Evolutionary conservation across 495 filamentous ascomycete genomes (phyloP).

Genomic region (Penicillium tannophilum): DNA sequence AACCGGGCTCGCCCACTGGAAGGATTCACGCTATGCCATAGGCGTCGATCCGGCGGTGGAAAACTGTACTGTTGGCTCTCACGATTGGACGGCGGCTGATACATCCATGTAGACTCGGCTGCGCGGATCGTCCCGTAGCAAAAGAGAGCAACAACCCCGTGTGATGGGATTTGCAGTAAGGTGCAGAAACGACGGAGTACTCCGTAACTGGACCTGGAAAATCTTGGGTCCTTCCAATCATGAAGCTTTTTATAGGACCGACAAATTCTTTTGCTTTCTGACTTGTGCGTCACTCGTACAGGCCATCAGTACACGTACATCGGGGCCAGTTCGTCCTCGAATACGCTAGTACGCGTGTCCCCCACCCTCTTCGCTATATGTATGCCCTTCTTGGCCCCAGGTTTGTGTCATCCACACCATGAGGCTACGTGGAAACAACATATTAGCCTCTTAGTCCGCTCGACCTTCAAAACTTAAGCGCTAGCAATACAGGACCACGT

Average conservation of each 20-base stretch:
- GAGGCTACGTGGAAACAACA: too few relatives aligned
- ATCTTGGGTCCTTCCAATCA: too few relatives aligned
- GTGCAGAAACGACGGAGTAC: background rate
- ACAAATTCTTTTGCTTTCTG: background rate
- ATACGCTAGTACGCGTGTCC: background rate
- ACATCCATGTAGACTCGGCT: conserved; percentile 7
- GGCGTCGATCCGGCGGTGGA: conserved; percentile 6
- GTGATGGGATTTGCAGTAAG: background rate
- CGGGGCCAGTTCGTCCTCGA: background rate
- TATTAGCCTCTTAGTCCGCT: too few relatives aligned
- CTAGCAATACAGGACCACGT: too few relatives aligned
- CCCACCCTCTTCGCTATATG: too few relatives aligned
- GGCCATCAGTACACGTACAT: too few relatives aligned
- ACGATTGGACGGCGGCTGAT: background rate
- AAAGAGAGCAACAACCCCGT: background rate
- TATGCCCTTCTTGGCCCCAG: too few relatives aligned
- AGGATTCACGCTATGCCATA: conserved; percentile 11
- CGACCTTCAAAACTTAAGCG: too few relatives aligned
- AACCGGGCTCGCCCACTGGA: background rate
- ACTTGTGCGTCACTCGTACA: background rate
- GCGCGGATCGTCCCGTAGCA: conserved; percentile 17
- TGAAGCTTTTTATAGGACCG: too few relatives aligned
- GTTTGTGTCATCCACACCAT: too few relatives aligned
- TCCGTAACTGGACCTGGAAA: too few relatives aligned
- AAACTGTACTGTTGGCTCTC: background rate